These are phyloP conservation scores for Sechiopsis laciniata DNA, from an alignment of 306 rosid genomes.

Conservation along the genomic window DNA sequence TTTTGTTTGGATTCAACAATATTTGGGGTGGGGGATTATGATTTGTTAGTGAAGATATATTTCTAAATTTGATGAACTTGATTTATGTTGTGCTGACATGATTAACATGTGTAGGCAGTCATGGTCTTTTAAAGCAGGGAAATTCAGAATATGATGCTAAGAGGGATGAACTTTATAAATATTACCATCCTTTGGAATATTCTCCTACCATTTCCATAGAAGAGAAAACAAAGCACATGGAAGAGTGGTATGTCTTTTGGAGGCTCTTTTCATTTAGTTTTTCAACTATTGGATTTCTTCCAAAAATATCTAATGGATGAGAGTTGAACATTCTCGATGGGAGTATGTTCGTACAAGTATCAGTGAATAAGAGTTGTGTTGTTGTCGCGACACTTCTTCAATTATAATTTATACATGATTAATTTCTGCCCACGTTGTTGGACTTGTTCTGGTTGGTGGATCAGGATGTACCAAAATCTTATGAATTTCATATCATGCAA, in stretches of 20 bases:
- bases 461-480: background rate
- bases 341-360: background rate
- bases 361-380: background rate
- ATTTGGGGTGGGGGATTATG: too few relatives aligned
- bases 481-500: conserved; percentile 20
- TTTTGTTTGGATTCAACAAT: too few relatives aligned
- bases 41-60: background rate
- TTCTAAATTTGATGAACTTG: conserved; percentile 10
- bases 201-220: conserved; percentile 58
- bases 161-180: conserved; percentile 54
- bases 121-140: conserved; percentile 76
- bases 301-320: background rate
- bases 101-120: conserved; percentile 51
- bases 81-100: conserved; percentile 24
- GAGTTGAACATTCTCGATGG: background rate
- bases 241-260: conserved; percentile 57
- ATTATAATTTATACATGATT: background rate
- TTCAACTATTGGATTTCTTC: background rate
- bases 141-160: conserved; percentile 66
- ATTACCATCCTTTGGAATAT: conserved; percentile 86
- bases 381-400: background rate
- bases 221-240: conserved; percentile 88
- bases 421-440: background rate
- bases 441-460: background rate
- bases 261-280: background rate